phyloP scores from a whole-genome alignment of 1,284 basidiomycete genomes.

The Trametes sp. region DNA sequence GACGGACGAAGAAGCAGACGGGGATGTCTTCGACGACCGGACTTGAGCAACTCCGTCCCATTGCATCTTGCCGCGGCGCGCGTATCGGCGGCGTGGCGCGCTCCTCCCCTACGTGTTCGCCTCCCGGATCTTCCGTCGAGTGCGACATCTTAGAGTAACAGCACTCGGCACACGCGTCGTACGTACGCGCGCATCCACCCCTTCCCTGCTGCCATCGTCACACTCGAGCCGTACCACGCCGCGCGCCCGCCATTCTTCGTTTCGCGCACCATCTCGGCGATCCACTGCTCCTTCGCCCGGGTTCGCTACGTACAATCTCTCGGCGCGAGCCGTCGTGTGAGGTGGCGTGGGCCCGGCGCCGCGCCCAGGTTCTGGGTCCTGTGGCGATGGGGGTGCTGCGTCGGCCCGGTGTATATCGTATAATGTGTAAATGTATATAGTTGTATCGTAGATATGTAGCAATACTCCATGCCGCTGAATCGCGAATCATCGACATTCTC shows the following conservation, averaged over 20 bases:
- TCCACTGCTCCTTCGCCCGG: background rate
- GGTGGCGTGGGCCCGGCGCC: background rate
- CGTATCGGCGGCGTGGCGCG: background rate
- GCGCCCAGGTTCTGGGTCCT: background rate
- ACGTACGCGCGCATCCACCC: background rate
- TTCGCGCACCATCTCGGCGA: background rate
- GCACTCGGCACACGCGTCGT: background rate
- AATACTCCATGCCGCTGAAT: background rate
- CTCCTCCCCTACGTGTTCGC: background rate
- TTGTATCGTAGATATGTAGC: conserved; percentile 3
- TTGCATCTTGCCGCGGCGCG: background rate
- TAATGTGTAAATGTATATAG: background rate
- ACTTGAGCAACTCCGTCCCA: background rate
- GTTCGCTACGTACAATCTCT: too few species aligned
- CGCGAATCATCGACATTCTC: too few species aligned
- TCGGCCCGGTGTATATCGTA: background rate
- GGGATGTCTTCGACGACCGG: conserved; percentile 4
- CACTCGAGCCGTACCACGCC: background rate
- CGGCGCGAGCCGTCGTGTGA: background rate
- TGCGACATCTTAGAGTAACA: conserved; percentile 1
- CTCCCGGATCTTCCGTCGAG: background rate
- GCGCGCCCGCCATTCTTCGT: background rate
- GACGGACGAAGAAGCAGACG: conserved; percentile 5
- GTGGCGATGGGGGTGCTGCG: background rate
- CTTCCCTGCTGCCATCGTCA: background rate